These are phyloP conservation scores for Clonostachys sp. DNA, from an alignment of 2,329 filamentous ascomycete species.

Conservation along the genomic window DNA sequence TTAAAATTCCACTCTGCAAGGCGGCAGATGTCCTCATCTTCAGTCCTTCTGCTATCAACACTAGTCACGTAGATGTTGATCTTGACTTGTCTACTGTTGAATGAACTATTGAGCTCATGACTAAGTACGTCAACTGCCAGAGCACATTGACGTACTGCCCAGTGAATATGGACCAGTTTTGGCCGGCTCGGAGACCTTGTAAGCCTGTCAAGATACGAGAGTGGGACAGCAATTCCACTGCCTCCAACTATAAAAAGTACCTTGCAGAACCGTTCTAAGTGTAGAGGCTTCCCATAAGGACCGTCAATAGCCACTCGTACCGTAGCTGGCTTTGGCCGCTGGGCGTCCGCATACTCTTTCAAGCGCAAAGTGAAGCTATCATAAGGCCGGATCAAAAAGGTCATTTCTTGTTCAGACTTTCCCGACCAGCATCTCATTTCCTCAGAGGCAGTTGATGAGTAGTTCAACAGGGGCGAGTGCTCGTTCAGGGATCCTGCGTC, in stretches of 20 bases:
- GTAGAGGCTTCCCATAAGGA: constrained; percentile 33
- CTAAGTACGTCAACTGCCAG: constrained; percentile 26
- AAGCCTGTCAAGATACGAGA: constrained; percentile 25
- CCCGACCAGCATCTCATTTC: not conserved
- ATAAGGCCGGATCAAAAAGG: constrained; percentile 38
- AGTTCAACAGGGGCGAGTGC: constrained; percentile 36
- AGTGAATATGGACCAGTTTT: constrained; percentile 26
- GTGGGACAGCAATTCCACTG: constrained; percentile 34
- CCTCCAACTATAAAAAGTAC: constrained; percentile 38
- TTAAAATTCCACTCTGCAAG: constrained; percentile 9
- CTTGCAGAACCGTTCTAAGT: constrained; percentile 27
- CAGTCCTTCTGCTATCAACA: not conserved
- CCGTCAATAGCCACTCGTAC: constrained; percentile 35
- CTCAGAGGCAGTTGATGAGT: constrained; percentile 1
- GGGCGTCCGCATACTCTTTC: constrained; percentile 15
- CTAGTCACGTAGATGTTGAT: constrained; percentile 27
- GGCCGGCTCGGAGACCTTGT: constrained; percentile 16
- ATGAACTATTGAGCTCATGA: constrained; percentile 19
- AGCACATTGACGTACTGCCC: constrained; percentile 33
- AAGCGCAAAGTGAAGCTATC: constrained; percentile 35
- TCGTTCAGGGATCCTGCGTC: constrained; percentile 11
- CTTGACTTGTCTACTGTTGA: constrained; percentile 19
- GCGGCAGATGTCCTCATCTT: not conserved
- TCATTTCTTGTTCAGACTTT: constrained; percentile 2
- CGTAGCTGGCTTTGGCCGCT: constrained; percentile 12